Base-by-base conservation (phyloP, 768 basidiomycete species). In the Hygrophorus russula region DNA sequence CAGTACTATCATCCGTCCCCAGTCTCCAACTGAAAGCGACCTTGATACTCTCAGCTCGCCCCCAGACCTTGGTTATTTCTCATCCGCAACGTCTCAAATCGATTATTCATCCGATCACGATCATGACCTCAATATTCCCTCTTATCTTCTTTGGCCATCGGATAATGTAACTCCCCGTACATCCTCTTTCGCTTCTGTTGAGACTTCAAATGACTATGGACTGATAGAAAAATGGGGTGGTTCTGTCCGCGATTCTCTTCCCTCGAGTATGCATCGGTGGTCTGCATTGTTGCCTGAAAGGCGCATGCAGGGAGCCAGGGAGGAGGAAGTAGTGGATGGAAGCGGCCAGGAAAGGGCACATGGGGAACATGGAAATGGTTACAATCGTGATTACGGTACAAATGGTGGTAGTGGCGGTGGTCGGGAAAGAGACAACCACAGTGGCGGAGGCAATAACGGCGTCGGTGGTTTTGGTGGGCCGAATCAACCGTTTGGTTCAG, bases 11-110 rank as follows among this genome's bases (percentile, higher is more conserved):
- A 33, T 31, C 20, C 37, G 49, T 36, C 38, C 50, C 38, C 40
- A 50, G 36, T 41, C 55, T 31, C 56, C 49, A 35, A 41, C 51
- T 8, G 58, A 59, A 44, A 53, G 49, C 42, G 53, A 59, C n/a
- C 52, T 51, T 38, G 60, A 62, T 39, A 47, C 50, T 37, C 51
- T 54, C 27, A 52, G 45, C 39, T 57, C 55, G 12, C 53, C 56
- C 13, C 54, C 56, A 36, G 53, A 59, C 13, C 35, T 42, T 27
- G 52, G 54, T 27, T 52, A 50, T 38, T 53, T 56, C 41, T 49
- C 32, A 18, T 56, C 53, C 44, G 45, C 53, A 24, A 29, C 50
- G 8, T 52, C 52, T 17, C 28, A 27, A n/a, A 40, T 17, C 17
- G 39, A 40, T 41, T 54, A 52, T 36, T 49, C 54, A 13, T 46